A percentile compares a stretch with the other conserved stretches of the same genome.
Conservation (phyloP, 2,329 filamentous ascomycete genomes). For the Penicillium expansum region DNA sequence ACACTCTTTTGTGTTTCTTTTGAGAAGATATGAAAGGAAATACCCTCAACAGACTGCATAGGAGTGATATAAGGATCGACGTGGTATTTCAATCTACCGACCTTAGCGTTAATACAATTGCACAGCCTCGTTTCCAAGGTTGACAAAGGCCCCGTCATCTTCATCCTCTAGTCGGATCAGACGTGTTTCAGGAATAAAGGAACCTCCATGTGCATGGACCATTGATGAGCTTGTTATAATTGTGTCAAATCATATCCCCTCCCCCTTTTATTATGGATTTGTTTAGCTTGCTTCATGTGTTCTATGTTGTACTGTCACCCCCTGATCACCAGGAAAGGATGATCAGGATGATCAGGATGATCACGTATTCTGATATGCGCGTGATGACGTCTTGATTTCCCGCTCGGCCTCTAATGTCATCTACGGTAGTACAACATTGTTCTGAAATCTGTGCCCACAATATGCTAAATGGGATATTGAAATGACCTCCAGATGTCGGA, state of each 20-base stretch:
- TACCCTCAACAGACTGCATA: background rate
- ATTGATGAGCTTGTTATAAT: slow-evolving; percentile 1
- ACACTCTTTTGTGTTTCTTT: background rate
- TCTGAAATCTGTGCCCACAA: background rate
- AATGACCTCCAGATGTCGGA: background rate
- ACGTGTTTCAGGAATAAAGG: slow-evolving; percentile 9
- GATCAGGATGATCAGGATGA: slow-evolving; percentile 3
- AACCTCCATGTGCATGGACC: background rate
- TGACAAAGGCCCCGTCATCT: background rate
- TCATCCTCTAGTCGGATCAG: background rate
- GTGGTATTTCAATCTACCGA: slow-evolving; percentile 4
- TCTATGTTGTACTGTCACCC: background rate
- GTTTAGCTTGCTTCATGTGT: background rate
- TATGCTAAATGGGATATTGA: background rate
- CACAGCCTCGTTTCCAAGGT: slow-evolving; percentile 14
- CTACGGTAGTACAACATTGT: background rate
- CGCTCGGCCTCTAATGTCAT: background rate
- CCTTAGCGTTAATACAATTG: slow-evolving; percentile 8
- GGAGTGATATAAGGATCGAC: slow-evolving; percentile 8
- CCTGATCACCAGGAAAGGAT: slow-evolving; percentile 8
- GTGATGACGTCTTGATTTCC: slow-evolving; percentile 4
- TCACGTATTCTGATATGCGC: background rate
- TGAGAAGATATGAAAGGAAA: background rate
- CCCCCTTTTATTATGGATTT: background rate
- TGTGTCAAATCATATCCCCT: background rate